Evolutionary conservation across 176 grass and related monocot species (phyloP), one percentile per base, ranked within the genome.

Genomic region (Chloris gayana): DNA sequence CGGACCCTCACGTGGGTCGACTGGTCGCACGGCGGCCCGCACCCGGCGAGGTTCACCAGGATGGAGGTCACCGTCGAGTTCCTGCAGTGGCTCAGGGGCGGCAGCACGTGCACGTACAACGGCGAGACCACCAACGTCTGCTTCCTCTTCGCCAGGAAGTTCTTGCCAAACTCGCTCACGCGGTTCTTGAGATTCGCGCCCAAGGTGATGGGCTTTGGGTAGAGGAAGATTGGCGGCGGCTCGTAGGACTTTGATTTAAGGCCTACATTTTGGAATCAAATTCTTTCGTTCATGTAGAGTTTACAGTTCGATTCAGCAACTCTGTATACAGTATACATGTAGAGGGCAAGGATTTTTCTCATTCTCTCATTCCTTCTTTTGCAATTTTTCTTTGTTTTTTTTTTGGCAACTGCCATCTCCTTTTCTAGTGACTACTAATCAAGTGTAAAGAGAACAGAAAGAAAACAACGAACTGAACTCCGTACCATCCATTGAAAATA

Each of bases 101-200:
- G 89, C 12, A 69, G 13, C 3, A 77, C 78, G 7, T 95, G 93
- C 51, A 62, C 21, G 0, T 95, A 95, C 47, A 95, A 95, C 10
- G 89, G 89, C 14, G 34, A 64, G 31, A 56, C 75, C 0, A 95
- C 85, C 27, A 87, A 25, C 7, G 33, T 92, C 3, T 95, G 89
- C 81, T 92, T 95, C 73, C 59, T 95, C 4, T 95, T 95, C 31
- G 93, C 93, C 0, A 85, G 93, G 79, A 95, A 95, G 78, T 95
- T 95, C 41, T 34, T 80, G 24, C 89, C 93, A 12, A 95, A 87
- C 62, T 85, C 93, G 24, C 87, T 95, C 25, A 85, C 80, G 15
- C 65, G 89, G 15, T 94, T 94, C 71, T 21, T 94, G 68, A 87
- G 76, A 72, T 94, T 94, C 75, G 89, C 92, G 17, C 89, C 89